Base-by-base conservation (phyloP, 2,329 filamentous ascomycete species). In the Kalmusia sp. region DNA sequence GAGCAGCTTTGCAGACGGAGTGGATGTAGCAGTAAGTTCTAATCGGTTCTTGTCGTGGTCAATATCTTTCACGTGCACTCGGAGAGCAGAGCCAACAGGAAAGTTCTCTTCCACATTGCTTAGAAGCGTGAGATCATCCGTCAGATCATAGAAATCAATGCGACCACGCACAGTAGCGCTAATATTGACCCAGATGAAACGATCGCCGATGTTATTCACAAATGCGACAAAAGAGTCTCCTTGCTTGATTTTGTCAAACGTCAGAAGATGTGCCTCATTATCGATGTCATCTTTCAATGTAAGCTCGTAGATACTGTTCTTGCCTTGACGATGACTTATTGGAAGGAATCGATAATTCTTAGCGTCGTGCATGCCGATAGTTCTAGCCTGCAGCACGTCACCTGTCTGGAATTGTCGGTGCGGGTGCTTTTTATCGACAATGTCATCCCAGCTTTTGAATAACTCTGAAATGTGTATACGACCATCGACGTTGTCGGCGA, bases 341-440 rank as follows among this genome's bases (percentile, higher is more conserved):
- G 95, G 93, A 35, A 99, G 81, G 78, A 96, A 99, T 39, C 89
- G 87, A 75, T 97, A 91, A 64, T 91, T 96, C 61, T 89, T 88
- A 44, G 92, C 90, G 76, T 97, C 92, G 69, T 98, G 93, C 27
- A 96, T 83, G 58, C 93, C 93, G 30, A 98, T 80, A 31, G 97
- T 84, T 67, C 87, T 89, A 33, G 93, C 92, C 12, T 84, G 79
- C 25, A 97, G 76, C 39, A 87, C 78, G 52, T 93, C 85, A 62
- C 90, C 89, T 45, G 82, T 79, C 57, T 85, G 83, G 76, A 96
- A 96, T 57, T 84, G 83, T 51, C 81, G 80, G n/a, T 98, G 80
- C 1, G 95, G 93, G 24, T 86, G 81, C 74, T 93, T 96, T 52
- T 87, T 84, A 68, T 97, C 87, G 51, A 86, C 82, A 65, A 99